These are phyloP conservation scores for Trametes hirsuta DNA, from an alignment of 1,284 basidiomycete genomes.

Conservation along the genomic window DNA sequence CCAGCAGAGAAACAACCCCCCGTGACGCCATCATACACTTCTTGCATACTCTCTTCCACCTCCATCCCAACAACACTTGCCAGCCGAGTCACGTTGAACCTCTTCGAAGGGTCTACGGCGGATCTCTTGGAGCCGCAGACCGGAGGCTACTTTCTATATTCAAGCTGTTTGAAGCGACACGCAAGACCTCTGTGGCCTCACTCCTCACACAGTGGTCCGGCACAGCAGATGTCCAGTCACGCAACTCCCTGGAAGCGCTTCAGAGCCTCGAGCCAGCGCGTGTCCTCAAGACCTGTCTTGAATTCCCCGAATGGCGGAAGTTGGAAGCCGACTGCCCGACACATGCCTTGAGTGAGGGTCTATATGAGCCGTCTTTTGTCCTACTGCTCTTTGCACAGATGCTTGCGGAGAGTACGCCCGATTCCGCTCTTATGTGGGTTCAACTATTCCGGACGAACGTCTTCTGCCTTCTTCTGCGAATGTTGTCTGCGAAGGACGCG, in stretches of 20 bases:
- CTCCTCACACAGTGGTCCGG: conserved; percentile 69
- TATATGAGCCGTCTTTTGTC: conserved; percentile 87
- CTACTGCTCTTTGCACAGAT: conserved; percentile 69
- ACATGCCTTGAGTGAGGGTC: conserved; percentile 37
- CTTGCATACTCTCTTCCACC: conserved; percentile 68
- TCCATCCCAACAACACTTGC: conserved; percentile 80
- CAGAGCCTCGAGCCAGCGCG: conserved; percentile 69
- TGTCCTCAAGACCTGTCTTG: conserved; percentile 74
- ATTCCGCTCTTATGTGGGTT: conserved; percentile 79
- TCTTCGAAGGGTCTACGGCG: conserved; percentile 73
- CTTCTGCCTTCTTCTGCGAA: conserved; percentile 74
- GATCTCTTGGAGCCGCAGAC: conserved; percentile 68
- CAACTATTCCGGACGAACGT: conserved; percentile 84
- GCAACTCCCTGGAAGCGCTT: conserved; percentile 64
- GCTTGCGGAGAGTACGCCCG: conserved; percentile 57
- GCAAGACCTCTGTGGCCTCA: conserved; percentile 65
- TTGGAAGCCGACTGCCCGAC: conserved; percentile 40
- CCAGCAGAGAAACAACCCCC: conserved; percentile 12
- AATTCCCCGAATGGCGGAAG: conserved; percentile 67
- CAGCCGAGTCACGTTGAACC: conserved; percentile 83
- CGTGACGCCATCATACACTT: conserved; percentile 56
- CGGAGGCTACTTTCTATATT: conserved; percentile 73
- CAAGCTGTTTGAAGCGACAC: conserved; percentile 75
- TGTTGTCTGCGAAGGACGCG: conserved; percentile 70
- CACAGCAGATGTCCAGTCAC: conserved; percentile 43